A percentile compares a stretch with the other conserved stretches of the same genome.
These are phyloP conservation scores for Aegilops tauschii DNA, from an alignment of 176 grass and related monocot genomes.

Conservation along the genomic window DNA sequence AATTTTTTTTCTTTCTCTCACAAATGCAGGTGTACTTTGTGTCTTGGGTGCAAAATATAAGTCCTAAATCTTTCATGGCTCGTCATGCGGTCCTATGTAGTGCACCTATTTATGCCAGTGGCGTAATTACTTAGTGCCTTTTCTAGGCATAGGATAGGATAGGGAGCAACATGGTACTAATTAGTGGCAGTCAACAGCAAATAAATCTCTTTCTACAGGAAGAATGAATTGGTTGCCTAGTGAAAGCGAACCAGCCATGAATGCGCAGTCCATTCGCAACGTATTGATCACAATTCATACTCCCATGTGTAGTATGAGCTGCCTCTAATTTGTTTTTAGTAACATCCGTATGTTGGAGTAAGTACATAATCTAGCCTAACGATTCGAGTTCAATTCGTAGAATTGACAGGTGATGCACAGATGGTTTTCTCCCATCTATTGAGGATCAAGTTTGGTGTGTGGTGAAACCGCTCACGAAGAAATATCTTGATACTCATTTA, in stretches of 20 bases:
- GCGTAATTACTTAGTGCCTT: conserved; percentile 19
- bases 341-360: too few relatives aligned
- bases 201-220: conserved; percentile 17
- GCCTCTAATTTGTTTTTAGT: neutral
- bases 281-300: conserved; percentile 27
- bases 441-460: too few relatives aligned
- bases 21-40: neutral
- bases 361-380: too few relatives aligned
- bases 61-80: neutral
- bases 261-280: conserved; percentile 17
- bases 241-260: conserved; percentile 23
- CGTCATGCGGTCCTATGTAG: neutral
- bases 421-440: too few relatives aligned
- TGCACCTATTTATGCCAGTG: neutral
- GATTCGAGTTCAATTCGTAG: too few relatives aligned
- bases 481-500: too few relatives aligned
- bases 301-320: neutral
- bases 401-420: too few relatives aligned
- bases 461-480: too few relatives aligned
- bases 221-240: conserved; percentile 24
- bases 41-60: neutral
- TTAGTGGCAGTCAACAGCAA: conserved; percentile 15
- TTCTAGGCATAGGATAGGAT: neutral
- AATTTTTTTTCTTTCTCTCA: neutral
- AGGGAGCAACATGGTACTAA: neutral